Conservation (phyloP, 208 protist species). For the Leishmania arabica region DNA sequence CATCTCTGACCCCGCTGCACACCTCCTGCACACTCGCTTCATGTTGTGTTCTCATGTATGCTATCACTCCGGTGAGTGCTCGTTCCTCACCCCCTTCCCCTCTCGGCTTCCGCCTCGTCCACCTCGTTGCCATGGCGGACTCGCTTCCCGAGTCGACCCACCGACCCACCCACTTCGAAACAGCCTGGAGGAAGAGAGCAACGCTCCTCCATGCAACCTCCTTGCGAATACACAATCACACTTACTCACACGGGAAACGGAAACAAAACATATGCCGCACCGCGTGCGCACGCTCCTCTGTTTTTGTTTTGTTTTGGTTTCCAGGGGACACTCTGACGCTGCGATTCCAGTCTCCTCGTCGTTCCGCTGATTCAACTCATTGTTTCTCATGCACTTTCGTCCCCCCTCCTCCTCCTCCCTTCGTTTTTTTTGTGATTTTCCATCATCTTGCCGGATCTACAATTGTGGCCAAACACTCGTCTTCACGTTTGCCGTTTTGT, state of each 20-base stretch:
- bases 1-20: background rate
- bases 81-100: background rate
- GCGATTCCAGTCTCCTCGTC: background rate
- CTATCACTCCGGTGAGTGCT: background rate
- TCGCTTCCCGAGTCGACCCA: background rate
- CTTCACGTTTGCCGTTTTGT: background rate
- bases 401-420: background rate
- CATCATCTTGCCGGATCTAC: background rate
- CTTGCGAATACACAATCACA: background rate
- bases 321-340: background rate
- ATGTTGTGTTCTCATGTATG: conserved; percentile 13
- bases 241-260: background rate
- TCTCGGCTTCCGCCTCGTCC: background rate
- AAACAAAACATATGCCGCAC: background rate
- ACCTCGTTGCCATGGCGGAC: background rate
- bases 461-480: background rate
- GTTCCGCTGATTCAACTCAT: conserved; percentile 1
- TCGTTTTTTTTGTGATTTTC: no score
- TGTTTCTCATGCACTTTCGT: background rate
- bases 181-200: background rate
- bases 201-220: background rate
- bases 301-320: background rate
- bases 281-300: background rate
- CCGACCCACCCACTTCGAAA: background rate
- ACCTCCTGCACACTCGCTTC: background rate